phyloP scores from a whole-genome alignment of 2,329 filamentous ascomycete genomes.

The Verticillium dahliae region DNA sequence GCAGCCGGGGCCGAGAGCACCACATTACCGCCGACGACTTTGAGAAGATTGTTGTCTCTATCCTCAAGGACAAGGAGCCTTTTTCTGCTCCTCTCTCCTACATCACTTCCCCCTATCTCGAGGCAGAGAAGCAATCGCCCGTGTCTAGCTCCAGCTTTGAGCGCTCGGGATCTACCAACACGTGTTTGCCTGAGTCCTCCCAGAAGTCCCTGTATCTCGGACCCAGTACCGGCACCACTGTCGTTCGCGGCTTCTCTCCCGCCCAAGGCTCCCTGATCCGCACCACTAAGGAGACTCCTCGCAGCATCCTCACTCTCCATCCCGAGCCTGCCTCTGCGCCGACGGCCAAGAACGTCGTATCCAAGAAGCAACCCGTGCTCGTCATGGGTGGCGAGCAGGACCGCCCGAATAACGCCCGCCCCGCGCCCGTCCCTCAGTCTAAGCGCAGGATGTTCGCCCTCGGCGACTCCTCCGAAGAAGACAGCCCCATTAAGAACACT shows the following conservation, averaged over 20 bases:
- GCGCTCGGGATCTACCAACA: slow-evolving; percentile 37
- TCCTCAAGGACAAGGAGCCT: slow-evolving; percentile 79
- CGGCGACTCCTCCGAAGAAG: slow-evolving; percentile 64
- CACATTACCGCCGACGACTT: slow-evolving; percentile 91
- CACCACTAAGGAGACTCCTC: slow-evolving; percentile 40
- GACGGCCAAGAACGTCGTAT: slow-evolving; percentile 59
- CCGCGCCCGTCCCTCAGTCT: slow-evolving; percentile 20
- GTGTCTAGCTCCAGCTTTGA: slow-evolving; percentile 23
- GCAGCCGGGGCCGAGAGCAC: slow-evolving; percentile 69
- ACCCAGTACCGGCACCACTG: slow-evolving; percentile 50
- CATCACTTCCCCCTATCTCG: slow-evolving; percentile 26
- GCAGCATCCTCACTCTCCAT: slow-evolving; percentile 47
- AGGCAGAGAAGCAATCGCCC: slow-evolving; percentile 41
- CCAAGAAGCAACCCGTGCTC: slow-evolving; percentile 60
- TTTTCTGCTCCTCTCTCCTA: slow-evolving; percentile 49
- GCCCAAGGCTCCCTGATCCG: slow-evolving; percentile 52
- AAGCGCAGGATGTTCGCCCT: slow-evolving; percentile 41
- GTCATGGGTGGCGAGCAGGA: slow-evolving; percentile 60
- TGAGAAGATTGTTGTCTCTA: slow-evolving; percentile 89
- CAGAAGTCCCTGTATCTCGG: slow-evolving; percentile 30
- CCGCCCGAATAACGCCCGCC: slow-evolving; percentile 37
- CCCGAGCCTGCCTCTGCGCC: slow-evolving; percentile 55
- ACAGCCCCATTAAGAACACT: slow-evolving; percentile 62
- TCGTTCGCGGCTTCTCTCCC: slow-evolving; percentile 82
- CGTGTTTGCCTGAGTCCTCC: slow-evolving; percentile 32